Percentiles rank a stretch among this genome's conserved stretches.
Conservation (phyloP, 345 rosid genomes). For the Arabis alpina region DNA sequence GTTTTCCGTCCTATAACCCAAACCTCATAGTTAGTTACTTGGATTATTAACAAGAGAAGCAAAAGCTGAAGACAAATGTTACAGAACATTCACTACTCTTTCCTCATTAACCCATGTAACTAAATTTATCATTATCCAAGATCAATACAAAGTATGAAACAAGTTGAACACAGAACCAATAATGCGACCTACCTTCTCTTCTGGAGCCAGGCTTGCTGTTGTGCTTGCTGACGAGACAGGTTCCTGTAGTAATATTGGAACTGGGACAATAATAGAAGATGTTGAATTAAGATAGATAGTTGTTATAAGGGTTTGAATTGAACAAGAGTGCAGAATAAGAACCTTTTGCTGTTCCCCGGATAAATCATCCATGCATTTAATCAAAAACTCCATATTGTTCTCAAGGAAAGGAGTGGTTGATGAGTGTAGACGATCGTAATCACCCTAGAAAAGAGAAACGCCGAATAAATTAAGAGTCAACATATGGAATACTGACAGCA, state of each 20-base stretch:
- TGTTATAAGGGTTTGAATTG: neutral
- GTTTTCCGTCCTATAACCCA: conserved; percentile 78
- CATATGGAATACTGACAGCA: conserved; percentile 4
- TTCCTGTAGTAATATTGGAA: conserved; percentile 86
- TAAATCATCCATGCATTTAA: conserved; percentile 98
- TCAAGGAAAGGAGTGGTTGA: conserved; percentile 83
- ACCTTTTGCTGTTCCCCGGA: conserved; percentile 95
- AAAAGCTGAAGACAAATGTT: neutral
- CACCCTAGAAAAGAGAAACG: conserved; percentile 56
- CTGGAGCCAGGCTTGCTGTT: conserved; percentile 99
- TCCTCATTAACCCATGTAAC: neutral
- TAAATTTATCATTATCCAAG: neutral
- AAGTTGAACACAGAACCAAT: neutral
- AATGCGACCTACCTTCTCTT: conserved; percentile 70
- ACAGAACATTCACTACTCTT: conserved; percentile 16
- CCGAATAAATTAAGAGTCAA: neutral
- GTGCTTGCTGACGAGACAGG: conserved; percentile 92
- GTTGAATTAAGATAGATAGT: neutral
- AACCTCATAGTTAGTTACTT: conserved; percentile 19
- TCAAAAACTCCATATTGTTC: conserved; percentile 93
- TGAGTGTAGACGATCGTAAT: conserved; percentile 87
- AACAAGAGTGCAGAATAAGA: conserved; percentile 19
- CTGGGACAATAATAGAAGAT: conserved; percentile 48
- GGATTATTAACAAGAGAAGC: conserved; percentile 3
- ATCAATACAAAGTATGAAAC: neutral